These are phyloP conservation scores for Solanum chmielewskii DNA, from an alignment of 257 asterid genomes.

Conservation along the genomic window DNA sequence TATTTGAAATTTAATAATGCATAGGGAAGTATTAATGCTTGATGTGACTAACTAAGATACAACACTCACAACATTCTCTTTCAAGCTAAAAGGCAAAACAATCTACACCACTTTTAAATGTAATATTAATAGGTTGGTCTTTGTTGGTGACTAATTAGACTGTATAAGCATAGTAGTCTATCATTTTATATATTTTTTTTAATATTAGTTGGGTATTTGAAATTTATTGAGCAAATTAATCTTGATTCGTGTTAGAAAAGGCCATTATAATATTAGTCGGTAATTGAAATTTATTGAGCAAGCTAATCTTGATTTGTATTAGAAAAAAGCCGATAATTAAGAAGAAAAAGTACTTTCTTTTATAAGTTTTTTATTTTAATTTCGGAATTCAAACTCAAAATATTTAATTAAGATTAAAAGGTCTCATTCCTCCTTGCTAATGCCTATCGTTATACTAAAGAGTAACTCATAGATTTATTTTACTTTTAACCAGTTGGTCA, in stretches of 20 bases:
- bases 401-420: not conserved
- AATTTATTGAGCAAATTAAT: not conserved
- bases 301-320: not conserved
- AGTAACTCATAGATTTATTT: not conserved
- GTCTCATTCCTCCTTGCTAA: not conserved
- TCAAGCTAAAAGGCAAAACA: slow-evolving; percentile 4
- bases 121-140: not conserved
- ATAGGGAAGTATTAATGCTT: slow-evolving; percentile 4
- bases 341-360: not conserved
- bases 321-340: not conserved
- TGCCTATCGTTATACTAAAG: not conserved
- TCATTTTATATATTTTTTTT: not conserved
- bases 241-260: not conserved
- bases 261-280: not conserved
- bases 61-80: slow-evolving; percentile 19
- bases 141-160: not conserved
- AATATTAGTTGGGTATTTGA: too few species aligned
- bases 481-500: not conserved
- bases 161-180: not conserved
- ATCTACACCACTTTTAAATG: not conserved
- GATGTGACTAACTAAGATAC: slow-evolving; percentile 25
- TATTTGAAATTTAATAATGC: slow-evolving; percentile 3
- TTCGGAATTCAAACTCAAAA: not conserved
- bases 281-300: not conserved
- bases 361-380: not conserved